phyloP scores from a whole-genome alignment of 2,329 filamentous ascomycete species.

The Cladophialophora carrionii region DNA sequence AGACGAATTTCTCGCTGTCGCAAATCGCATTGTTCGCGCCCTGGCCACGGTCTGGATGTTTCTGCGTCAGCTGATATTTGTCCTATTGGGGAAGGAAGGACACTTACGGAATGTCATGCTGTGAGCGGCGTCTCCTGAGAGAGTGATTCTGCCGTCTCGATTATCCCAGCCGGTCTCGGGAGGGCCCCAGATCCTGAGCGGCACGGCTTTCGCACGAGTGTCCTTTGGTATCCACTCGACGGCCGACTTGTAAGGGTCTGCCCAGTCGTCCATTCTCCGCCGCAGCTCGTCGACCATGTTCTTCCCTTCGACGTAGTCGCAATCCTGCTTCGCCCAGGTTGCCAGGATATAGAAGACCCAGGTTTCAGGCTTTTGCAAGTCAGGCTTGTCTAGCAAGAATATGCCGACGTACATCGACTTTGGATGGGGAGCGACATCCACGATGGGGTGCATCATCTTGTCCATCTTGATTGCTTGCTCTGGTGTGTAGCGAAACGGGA shows the following conservation, averaged over 20 bases:
- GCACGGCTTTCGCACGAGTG: slow-evolving; percentile 32
- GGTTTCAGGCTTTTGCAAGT: slow-evolving; percentile 33
- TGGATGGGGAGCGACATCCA: slow-evolving; percentile 35
- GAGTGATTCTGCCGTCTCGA: slow-evolving; percentile 45
- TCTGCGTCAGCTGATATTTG: not conserved
- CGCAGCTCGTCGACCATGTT: slow-evolving; percentile 38
- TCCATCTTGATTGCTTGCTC: slow-evolving; percentile 37
- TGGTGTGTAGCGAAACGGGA: slow-evolving; percentile 27
- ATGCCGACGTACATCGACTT: slow-evolving; percentile 36
- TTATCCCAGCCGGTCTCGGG: slow-evolving; percentile 39
- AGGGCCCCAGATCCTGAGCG: slow-evolving; percentile 36
- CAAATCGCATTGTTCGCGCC: slow-evolving; percentile 35
- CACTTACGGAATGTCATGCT: slow-evolving; percentile 43
- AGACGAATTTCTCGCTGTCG: slow-evolving; percentile 32
- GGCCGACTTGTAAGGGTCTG: slow-evolving; percentile 32
- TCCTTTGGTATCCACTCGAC: slow-evolving; percentile 35
- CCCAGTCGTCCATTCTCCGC: slow-evolving; percentile 31
- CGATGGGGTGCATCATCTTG: slow-evolving; percentile 37
- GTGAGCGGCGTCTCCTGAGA: slow-evolving; percentile 67
- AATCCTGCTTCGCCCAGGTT: slow-evolving; percentile 29
- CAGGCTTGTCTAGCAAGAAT: slow-evolving; percentile 34
- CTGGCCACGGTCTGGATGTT: slow-evolving; percentile 31
- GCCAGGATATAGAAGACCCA: slow-evolving; percentile 36
- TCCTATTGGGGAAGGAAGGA: not conserved
- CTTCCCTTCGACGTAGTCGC: slow-evolving; percentile 1